These are phyloP conservation scores for Raffaelea albimanens DNA, from an alignment of 2,329 filamentous ascomycete genomes.

Conservation along the genomic window DNA sequence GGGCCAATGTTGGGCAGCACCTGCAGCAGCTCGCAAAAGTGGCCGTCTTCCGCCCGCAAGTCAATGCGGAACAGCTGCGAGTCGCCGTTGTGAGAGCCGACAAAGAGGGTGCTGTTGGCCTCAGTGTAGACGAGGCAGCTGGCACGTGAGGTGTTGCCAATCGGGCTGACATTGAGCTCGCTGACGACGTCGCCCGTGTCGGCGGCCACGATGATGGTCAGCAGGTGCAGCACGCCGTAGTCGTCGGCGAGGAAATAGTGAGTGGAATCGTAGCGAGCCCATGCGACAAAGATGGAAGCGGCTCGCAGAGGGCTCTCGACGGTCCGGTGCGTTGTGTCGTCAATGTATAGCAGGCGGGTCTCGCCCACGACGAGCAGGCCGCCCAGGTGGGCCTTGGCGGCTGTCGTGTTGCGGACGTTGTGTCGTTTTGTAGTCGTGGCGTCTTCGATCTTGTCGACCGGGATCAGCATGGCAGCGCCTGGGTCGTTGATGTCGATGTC, in stretches of 20 bases:
- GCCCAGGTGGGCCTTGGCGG: constrained; percentile 49
- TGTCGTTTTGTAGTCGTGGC: constrained; percentile 37
- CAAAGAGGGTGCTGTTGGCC: constrained; percentile 61
- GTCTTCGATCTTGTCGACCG: constrained; percentile 44
- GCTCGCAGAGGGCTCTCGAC: constrained; percentile 59
- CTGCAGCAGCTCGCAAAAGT: constrained; percentile 57
- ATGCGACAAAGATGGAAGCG: constrained; percentile 81
- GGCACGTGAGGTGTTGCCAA: constrained; percentile 63
- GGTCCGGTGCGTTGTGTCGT: constrained; percentile 61
- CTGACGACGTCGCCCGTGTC: constrained; percentile 46
- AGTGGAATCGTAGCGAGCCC: constrained; percentile 74
- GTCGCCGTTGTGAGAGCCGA: constrained; percentile 89
- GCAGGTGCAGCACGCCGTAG: constrained; percentile 75
- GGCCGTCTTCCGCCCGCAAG: constrained; percentile 30
- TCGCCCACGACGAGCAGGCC: constrained; percentile 70
- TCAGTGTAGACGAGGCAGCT: constrained; percentile 71
- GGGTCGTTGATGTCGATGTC: constrained; percentile 43
- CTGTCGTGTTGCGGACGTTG: constrained; percentile 44
- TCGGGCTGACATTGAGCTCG: constrained; percentile 58
- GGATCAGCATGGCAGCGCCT: constrained; percentile 52
- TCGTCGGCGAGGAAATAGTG: constrained; percentile 87
- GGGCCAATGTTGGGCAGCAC: constrained; percentile 78
- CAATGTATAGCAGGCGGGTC: constrained; percentile 75
- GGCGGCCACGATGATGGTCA: constrained; percentile 63
- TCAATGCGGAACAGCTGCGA: constrained; percentile 69